Percentiles rank a stretch among this genome's conserved stretches.
Conservation (phyloP, 768 basidiomycete species). For the Boletellus emodensis region DNA sequence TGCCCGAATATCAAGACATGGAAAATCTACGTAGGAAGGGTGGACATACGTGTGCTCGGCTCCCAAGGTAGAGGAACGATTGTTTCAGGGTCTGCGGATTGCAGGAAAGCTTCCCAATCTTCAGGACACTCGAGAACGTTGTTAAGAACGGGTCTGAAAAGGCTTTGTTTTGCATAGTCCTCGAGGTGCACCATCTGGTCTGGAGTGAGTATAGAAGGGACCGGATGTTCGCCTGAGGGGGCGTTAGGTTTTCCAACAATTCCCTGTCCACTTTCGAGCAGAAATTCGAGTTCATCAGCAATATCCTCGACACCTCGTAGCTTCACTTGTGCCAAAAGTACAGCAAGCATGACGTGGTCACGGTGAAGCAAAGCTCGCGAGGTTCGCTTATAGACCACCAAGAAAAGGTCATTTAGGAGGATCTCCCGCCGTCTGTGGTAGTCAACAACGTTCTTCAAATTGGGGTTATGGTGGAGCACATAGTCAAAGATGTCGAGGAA, state of each 20-base stretch:
- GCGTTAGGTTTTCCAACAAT: conserved; percentile 37
- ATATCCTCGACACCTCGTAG: conserved; percentile 77
- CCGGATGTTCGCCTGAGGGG: conserved; percentile 34
- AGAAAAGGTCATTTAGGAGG: conserved; percentile 83
- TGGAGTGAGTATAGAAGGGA: conserved; percentile 48
- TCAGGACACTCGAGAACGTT: conserved; percentile 59
- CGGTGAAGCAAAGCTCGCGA: conserved; percentile 86
- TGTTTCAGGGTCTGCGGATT: conserved; percentile 62
- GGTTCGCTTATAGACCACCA: conserved; percentile 82
- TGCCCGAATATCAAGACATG: conserved; percentile 28
- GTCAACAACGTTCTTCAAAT: conserved; percentile 76
- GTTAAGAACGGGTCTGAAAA: conserved; percentile 73
- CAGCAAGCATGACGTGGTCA: conserved; percentile 88
- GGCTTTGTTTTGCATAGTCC: conserved; percentile 61
- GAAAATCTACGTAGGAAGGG: background rate
- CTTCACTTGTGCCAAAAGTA: conserved; percentile 87
- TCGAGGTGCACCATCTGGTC: conserved; percentile 71
- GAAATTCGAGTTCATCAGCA: conserved; percentile 80
- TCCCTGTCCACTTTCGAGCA: conserved; percentile 84
- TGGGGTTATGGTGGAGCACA: conserved; percentile 87
- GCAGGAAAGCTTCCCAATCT: conserved; percentile 70
- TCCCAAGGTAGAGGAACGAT: conserved; percentile 79
- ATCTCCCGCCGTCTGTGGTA: conserved; percentile 70
- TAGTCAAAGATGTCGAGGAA: conserved; percentile 99
- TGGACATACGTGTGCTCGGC: conserved; percentile 59